Evolutionary conservation across 495 filamentous ascomycete species (phyloP).

Genomic region (Talaromyces nanjingensis): DNA sequence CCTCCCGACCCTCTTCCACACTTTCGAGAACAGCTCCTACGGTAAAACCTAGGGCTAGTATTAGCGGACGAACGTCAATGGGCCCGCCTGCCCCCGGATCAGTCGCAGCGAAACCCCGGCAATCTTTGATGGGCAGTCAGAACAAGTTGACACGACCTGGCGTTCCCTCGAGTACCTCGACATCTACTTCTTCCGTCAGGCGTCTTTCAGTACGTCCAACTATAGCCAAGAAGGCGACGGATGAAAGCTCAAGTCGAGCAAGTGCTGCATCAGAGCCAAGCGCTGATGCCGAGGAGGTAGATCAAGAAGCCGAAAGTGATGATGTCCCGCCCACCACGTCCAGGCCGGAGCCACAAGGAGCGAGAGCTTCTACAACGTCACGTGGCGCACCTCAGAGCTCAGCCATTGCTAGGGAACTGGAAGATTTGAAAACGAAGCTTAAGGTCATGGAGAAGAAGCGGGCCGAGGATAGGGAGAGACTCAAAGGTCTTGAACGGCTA

Average conservation of each 20-base stretch:
- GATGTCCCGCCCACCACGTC: not conserved
- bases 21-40: constrained; percentile 37
- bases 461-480: constrained; percentile 77
- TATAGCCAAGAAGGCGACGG: constrained; percentile 20
- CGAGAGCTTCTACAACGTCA: not conserved
- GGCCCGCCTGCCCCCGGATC: constrained; percentile 48
- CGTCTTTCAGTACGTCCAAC: constrained; percentile 31
- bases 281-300: constrained; percentile 21
- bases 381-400: constrained; percentile 23
- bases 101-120: constrained; percentile 26
- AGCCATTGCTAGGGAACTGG: constrained; percentile 57
- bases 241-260: constrained; percentile 20
- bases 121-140: constrained; percentile 31
- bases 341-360: not conserved
- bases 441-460: constrained; percentile 76
- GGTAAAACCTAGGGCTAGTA: constrained; percentile 47
- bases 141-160: constrained; percentile 30
- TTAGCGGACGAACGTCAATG: constrained; percentile 56
- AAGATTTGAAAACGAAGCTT: constrained; percentile 73
- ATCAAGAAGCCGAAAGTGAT: constrained; percentile 19
- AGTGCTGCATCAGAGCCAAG: constrained; percentile 27
- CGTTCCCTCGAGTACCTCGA: constrained; percentile 18
- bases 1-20: constrained; percentile 50
- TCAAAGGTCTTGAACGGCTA: constrained; percentile 69
- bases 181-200: constrained; percentile 25